Conservation (phyloP, 78 protist species). For the Monosiga brevicollis region DNA sequence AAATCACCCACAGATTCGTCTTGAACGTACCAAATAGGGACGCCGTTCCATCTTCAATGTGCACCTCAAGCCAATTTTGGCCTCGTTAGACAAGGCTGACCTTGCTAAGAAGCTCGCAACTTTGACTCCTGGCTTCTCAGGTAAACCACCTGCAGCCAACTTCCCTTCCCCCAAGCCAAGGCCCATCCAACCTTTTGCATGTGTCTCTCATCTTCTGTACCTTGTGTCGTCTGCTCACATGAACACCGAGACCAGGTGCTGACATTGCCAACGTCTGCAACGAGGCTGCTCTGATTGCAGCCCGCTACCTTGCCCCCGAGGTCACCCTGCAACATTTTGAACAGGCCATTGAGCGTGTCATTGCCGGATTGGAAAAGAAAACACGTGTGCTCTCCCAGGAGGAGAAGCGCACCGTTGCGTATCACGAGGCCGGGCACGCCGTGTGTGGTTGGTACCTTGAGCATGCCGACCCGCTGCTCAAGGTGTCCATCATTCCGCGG, state of each 20-base stretch:
- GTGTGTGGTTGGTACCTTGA: conserved; percentile 91
- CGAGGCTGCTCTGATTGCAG: conserved; percentile 88
- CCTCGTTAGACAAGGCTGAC: conserved; percentile 19
- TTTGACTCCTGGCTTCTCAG: conserved; percentile 85
- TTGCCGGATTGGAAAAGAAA: conserved; percentile 74
- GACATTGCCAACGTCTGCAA: conserved; percentile 92
- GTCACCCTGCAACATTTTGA: conserved; percentile 74
- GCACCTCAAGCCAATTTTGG: conserved; percentile 66
- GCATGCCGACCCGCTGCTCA: conserved; percentile 85
- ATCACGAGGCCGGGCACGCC: conserved; percentile 99
- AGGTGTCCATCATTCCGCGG: conserved; percentile 93
- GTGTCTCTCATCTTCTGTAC: not conserved
- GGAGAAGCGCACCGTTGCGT: conserved; percentile 81
- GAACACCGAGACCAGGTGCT: conserved; percentile 38
- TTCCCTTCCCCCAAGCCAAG: not conserved
- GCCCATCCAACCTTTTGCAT: not conserved
- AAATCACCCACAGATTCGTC: no score
- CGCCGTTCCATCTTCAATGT: conserved; percentile 66
- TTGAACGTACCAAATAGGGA: no score
- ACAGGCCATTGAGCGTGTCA: conserved; percentile 89
- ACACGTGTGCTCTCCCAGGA: conserved; percentile 35
- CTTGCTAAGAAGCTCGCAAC: conserved; percentile 37
- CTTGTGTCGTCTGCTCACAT: not conserved
- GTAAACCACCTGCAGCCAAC: conserved; percentile 1
- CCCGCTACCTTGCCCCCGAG: conserved; percentile 25